Evolutionary conservation across 257 asterid species (phyloP), one percentile per base, ranked within the genome.

Genomic region (Nicotiana tabacum): DNA sequence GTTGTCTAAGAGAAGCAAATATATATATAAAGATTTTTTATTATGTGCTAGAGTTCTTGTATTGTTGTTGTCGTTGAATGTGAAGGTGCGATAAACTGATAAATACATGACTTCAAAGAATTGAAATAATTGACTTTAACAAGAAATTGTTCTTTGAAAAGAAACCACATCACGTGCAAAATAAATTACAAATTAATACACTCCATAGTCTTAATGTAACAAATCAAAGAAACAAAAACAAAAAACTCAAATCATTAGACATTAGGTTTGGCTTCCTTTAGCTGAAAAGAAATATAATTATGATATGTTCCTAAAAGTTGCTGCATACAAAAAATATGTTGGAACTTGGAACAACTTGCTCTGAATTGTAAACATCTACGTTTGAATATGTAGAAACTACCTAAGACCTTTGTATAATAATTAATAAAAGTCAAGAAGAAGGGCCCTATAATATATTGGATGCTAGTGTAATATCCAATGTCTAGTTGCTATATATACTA

Each of bases 291-390:
- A 80, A 84, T 64, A 76, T 66, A 46, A 43, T 43, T 43, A 43
- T 60, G 39, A 48, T 24, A 13, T 82, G 88, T 61, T 84, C 76
- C 67, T 32, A 77, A 85, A 85, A 85, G 87, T 39, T 48, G 61
- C 8, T 74, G 80, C 78, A n/a, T 70, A 16, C 2, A 27, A 2
- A 10, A 27, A 48, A 74, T 48, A 21, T 74, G 16, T 27, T 74
- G 16, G 69, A 43, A 8, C 51, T 43, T 43, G 1, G 18, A 70
- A 66, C 87, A 85, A 85, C 81, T 85, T 87, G 83, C 81, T 27
- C 11, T 67, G 85, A 82, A 83, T 78, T 81, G 88, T 77, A 51
- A 83, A 78, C 76, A 35, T 87, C 87, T 65, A 48, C 16, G 5
- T 74, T 74, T 46, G 61, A 12, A 32, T 83, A 81, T 80, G 57